Evolutionary conservation across 768 basidiomycete genomes (phyloP).

Genomic region (Termitomyces sp.): DNA sequence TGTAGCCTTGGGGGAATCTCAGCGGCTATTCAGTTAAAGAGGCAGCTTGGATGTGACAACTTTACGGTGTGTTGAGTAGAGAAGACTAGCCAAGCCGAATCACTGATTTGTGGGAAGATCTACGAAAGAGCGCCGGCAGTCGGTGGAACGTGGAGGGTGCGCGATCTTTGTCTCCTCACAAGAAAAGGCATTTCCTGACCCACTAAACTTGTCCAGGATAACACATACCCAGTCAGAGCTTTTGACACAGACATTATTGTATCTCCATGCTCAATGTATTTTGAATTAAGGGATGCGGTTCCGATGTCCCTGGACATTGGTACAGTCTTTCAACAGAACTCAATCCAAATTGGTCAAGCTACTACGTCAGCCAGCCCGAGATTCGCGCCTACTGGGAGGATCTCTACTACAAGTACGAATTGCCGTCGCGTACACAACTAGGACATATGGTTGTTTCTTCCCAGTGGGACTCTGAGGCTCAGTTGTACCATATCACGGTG

Average conservation of each 20-base stretch:
- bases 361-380: slow-evolving; percentile 46
- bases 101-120: slow-evolving; percentile 31
- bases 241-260: background rate
- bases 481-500: slow-evolving; percentile 40
- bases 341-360: slow-evolving; percentile 48
- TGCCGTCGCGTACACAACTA: slow-evolving; percentile 38
- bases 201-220: slow-evolving; percentile 33
- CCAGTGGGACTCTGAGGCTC: slow-evolving; percentile 41
- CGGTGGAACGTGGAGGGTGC: slow-evolving; percentile 57
- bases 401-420: slow-evolving; percentile 41
- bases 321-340: slow-evolving; percentile 53
- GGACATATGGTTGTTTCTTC: slow-evolving; percentile 36
- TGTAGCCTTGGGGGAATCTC: slow-evolving; percentile 46
- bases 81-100: no score
- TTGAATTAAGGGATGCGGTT: slow-evolving; percentile 44
- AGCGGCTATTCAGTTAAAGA: slow-evolving; percentile 44
- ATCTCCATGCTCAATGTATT: background rate
- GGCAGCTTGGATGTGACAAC: slow-evolving; percentile 38
- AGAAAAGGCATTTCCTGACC: background rate
- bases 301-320: slow-evolving; percentile 54
- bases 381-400: slow-evolving; percentile 48
- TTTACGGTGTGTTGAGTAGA: slow-evolving; percentile 37
- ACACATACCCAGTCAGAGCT: slow-evolving; percentile 47
- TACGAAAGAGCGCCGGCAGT: slow-evolving; percentile 45
- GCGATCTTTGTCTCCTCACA: slow-evolving; percentile 14